These are phyloP conservation scores for Chrysosporium queenslandicum DNA, from an alignment of 2,329 filamentous ascomycete species.

Conservation along the genomic window DNA sequence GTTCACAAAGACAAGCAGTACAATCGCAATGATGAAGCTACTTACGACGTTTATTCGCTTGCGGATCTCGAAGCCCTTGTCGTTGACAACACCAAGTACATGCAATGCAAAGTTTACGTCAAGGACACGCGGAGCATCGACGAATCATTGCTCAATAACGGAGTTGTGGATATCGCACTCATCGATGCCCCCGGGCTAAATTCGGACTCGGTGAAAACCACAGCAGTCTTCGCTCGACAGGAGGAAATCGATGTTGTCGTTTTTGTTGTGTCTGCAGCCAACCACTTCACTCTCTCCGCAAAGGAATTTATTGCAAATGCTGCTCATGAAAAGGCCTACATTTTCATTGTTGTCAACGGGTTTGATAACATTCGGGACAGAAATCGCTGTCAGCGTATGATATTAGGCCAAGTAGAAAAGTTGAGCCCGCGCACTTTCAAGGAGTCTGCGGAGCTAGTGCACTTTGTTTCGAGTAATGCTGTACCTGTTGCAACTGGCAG, in stretches of 20 bases:
- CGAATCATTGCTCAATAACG: conserved; percentile 90
- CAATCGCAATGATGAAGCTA: conserved; percentile 82
- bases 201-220: conserved; percentile 92
- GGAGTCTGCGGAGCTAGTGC: conserved; percentile 82
- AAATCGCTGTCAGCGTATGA: conserved; percentile 80
- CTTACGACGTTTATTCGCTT: conserved; percentile 77
- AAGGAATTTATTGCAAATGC: conserved; percentile 96
- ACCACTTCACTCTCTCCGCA: conserved; percentile 96
- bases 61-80: conserved; percentile 79
- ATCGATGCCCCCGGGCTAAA: conserved; percentile 96
- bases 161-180: conserved; percentile 92
- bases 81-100: conserved; percentile 74
- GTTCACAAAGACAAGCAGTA: conserved; percentile 74
- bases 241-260: conserved; percentile 99
- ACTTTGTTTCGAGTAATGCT: conserved; percentile 96
- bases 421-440: conserved; percentile 92
- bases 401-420: conserved; percentile 75
- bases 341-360: conserved; percentile 97
- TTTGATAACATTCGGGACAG: conserved; percentile 93
- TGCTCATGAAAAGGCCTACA: conserved; percentile 92
- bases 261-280: conserved; percentile 93
- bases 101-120: conserved; percentile 94
- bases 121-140: conserved; percentile 82
- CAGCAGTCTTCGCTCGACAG: conserved; percentile 89
- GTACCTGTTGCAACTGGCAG: conserved; percentile 60